Conservation (phyloP, 1,139 yeast species). For the Suhomyces bribrorum region DNA sequence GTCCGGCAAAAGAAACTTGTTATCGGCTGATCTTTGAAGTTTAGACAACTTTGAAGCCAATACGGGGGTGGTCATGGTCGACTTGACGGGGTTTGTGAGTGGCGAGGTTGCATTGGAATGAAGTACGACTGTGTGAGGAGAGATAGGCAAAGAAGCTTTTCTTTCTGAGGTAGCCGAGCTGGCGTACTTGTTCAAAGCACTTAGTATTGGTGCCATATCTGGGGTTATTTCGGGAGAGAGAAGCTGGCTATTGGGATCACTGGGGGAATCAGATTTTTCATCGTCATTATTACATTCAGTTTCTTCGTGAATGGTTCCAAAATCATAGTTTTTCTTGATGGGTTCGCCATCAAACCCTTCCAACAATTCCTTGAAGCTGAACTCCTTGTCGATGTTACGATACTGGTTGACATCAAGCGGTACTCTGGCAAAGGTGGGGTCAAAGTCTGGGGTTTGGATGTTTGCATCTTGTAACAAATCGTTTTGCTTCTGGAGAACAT, state of each 20-base stretch:
- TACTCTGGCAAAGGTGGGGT: slow-evolving; percentile 49
- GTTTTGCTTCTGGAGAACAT: slow-evolving; percentile 51
- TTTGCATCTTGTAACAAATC: slow-evolving; percentile 27
- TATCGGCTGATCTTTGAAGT: slow-evolving; percentile 6
- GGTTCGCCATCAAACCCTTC: slow-evolving; percentile 10
- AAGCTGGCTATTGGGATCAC: slow-evolving; percentile 23
- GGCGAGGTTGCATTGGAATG: slow-evolving; percentile 16
- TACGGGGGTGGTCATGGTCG: slow-evolving; percentile 8
- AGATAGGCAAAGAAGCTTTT: slow-evolving; percentile 16
- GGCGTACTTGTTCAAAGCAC: slow-evolving; percentile 30
- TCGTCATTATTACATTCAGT: slow-evolving; percentile 18
- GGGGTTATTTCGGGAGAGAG: slow-evolving; percentile 50
- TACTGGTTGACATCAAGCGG: slow-evolving; percentile 60
- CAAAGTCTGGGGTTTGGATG: slow-evolving; percentile 29
- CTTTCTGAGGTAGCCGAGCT: slow-evolving; percentile 9
- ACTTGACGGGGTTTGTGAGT: slow-evolving; percentile 14
- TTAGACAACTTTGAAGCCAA: slow-evolving; percentile 7
- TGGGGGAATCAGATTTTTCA: neutral
- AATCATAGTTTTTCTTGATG: slow-evolving; percentile 2
- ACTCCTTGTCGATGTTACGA: slow-evolving; percentile 59
- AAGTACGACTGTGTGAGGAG: slow-evolving; percentile 13
- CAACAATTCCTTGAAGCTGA: slow-evolving; percentile 45
- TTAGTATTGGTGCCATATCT: slow-evolving; percentile 40
- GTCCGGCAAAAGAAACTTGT: slow-evolving; percentile 38
- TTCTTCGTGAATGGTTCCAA: slow-evolving; percentile 19